These are phyloP conservation scores for Cyberlindnera bimundalis DNA, from an alignment of 805 yeast species.

Conservation along the genomic window DNA sequence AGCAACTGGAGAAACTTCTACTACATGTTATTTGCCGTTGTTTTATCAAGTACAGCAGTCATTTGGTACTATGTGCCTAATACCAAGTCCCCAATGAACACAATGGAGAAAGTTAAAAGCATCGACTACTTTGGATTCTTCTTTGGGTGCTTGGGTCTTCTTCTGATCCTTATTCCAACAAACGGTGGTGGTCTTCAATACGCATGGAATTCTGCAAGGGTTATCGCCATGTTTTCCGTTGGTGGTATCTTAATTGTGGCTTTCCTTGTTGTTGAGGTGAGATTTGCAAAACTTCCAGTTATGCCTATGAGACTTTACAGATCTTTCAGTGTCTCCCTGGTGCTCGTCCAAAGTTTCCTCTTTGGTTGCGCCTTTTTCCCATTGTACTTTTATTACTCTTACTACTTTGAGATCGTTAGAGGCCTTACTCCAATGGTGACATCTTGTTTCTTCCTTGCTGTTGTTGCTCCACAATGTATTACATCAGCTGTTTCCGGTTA, in stretches of 20 bases:
- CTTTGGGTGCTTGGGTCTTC: constrained; percentile 44
- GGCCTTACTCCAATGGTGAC: constrained; percentile 15
- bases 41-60: constrained; percentile 44
- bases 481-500: constrained; percentile 17
- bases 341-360: constrained; percentile 39
- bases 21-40: constrained; percentile 37
- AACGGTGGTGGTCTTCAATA: constrained; percentile 60
- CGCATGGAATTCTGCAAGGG: constrained; percentile 48
- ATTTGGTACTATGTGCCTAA: constrained; percentile 41
- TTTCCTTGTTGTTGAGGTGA: constrained; percentile 47
- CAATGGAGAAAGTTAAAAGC: constrained; percentile 39
- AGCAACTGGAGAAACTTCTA: constrained; percentile 42
- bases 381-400: constrained; percentile 45
- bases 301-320: constrained; percentile 47
- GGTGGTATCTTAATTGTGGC: constrained; percentile 40
- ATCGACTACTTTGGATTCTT: constrained; percentile 55
- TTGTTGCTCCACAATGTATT: constrained; percentile 16
- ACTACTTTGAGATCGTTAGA: constrained; percentile 31
- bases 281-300: constrained; percentile 47
- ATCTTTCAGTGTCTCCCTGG: constrained; percentile 32
- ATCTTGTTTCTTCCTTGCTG: constrained; percentile 18
- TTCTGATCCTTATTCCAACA: constrained; percentile 49
- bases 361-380: constrained; percentile 49
- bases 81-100: constrained; percentile 32
- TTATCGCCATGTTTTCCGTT: constrained; percentile 38